Evolutionary conservation across 192 early-diverging fungal genomes (phyloP).

Genomic region (Coemansia sp.): DNA sequence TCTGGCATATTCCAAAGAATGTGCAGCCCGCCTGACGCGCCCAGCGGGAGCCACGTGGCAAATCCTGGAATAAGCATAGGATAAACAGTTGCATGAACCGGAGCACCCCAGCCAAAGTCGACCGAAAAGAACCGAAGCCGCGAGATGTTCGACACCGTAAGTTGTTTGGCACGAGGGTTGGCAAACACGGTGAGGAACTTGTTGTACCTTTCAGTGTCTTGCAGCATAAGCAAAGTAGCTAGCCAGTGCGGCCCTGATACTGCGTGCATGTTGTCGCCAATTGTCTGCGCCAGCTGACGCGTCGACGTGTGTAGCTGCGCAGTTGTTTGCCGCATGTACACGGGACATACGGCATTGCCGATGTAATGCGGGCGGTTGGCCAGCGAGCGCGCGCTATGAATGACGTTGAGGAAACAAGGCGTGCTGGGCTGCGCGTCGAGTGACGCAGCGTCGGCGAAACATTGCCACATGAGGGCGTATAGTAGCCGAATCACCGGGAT

Average conservation of each 20-base stretch:
- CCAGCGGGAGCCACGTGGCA: conserved; percentile 28
- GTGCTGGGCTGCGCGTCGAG: too few species aligned
- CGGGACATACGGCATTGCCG: conserved; percentile 40
- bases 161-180: conserved; percentile 23
- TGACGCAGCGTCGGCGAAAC: conserved; percentile 18
- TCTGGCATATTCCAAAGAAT: conserved; percentile 41
- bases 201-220: conserved; percentile 14
- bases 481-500: conserved; percentile 30
- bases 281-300: conserved; percentile 10
- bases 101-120: conserved; percentile 45
- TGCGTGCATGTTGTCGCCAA: conserved; percentile 26
- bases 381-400: conserved; percentile 24
- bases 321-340: conserved; percentile 22
- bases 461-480: conserved; percentile 47
- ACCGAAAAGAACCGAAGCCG: conserved; percentile 22
- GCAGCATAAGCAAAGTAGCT: conserved; percentile 15
- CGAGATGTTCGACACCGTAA: conserved; percentile 40
- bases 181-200: conserved; percentile 45
- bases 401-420: conserved; percentile 23
- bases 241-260: conserved; percentile 25
- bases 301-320: not conserved
- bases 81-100: conserved; percentile 26
- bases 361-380: conserved; percentile 27
- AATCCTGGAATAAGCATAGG: conserved; percentile 44
- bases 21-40: conserved; percentile 25